Evolutionary conservation across 1,284 basidiomycete genomes (phyloP), one percentile per base, ranked within the genome.

Genomic region (Thecaphora frezii): DNA sequence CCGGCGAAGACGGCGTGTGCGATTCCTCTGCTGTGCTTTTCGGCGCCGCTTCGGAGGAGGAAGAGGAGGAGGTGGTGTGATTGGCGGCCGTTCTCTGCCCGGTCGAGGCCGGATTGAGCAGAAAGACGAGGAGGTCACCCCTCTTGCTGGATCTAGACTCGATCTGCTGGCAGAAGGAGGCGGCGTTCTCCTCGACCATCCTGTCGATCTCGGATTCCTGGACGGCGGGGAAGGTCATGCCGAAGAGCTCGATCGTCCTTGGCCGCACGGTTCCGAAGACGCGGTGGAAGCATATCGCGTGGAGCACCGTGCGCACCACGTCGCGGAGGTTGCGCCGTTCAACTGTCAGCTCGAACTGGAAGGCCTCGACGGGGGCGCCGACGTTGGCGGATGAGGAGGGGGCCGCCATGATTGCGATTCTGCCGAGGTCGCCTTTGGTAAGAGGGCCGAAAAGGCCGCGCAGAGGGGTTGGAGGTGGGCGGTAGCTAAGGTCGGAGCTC

Each of bases 231-330:
- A 59, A 51, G 10, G 57, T 44, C 30, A 45, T 9, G 4, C 57
- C 57, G 7, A 59, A 56, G 13, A 39, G 33, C 10, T 50, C 30
- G 41, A 54, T n/a, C 18, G 40, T 54, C 5, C 44, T 51, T 2
- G 62, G 62, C 24, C 49, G 28, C 19, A 65, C 22, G 2, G 62
- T 65, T 3, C 62, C 62, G 22, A 65, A 30, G 9, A 60, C 49
- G 8, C 62, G 39, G 38, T 65, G 58, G 48, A 65, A 65, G 47
- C 57, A 57, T 5, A 65, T 65, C 12, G 54, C 33, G 33, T 65
- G 62, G 36, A 65, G 45, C 16, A 57, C 48, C 19, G 42, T 47
- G 10, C 44, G 39, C 2, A 54, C 58, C 0, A 46, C 48, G 25
- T 49, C 44, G 16, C 48, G 21, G 5, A 65, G 18, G 10, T 60